phyloP scores from a whole-genome alignment of 306 rosid species.

The Casuarina equisetifolia region DNA sequence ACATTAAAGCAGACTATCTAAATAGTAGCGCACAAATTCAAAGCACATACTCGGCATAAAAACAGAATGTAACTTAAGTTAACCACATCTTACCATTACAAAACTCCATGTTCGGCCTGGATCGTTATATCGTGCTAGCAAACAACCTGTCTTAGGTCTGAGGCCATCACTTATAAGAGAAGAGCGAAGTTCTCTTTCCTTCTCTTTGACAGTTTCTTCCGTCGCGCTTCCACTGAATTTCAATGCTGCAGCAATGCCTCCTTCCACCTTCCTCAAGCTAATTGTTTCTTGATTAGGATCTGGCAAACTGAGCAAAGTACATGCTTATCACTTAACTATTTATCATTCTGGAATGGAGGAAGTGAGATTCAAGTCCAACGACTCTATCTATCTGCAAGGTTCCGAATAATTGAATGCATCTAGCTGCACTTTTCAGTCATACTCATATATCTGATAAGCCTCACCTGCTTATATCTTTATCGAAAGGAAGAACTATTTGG shows the following conservation, averaged over 20 bases:
- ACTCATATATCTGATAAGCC: neutral
- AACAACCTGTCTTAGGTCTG: constrained; percentile 68
- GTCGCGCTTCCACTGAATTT: constrained; percentile 82
- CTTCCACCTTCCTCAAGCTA: constrained; percentile 69
- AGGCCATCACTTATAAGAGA: constrained; percentile 59
- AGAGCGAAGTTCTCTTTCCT: constrained; percentile 55
- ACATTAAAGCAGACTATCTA: neutral
- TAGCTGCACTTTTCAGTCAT: neutral
- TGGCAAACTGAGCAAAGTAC: constrained; percentile 63
- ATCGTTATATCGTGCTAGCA: constrained; percentile 95
- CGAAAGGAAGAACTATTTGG: constrained; percentile 85
- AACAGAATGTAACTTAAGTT: neutral
- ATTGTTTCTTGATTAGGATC: constrained; percentile 67
- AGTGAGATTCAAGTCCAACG: neutral
- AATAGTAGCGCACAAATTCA: neutral
- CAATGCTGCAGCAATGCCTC: constrained; percentile 69
- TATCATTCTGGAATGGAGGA: neutral
- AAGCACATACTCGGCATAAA: neutral
- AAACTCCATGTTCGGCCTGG: constrained; percentile 83
- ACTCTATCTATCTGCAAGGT: neutral
- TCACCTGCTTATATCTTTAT: constrained; percentile 67
- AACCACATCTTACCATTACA: constrained; percentile 56
- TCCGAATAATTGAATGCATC: neutral
- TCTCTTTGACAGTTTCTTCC: constrained; percentile 52
- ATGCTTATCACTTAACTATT: neutral